A percentile compares a stretch with the other conserved stretches of the same genome.
phyloP scores from a whole-genome alignment of 148 eudicot genomes.

The Silene latifolia region DNA sequence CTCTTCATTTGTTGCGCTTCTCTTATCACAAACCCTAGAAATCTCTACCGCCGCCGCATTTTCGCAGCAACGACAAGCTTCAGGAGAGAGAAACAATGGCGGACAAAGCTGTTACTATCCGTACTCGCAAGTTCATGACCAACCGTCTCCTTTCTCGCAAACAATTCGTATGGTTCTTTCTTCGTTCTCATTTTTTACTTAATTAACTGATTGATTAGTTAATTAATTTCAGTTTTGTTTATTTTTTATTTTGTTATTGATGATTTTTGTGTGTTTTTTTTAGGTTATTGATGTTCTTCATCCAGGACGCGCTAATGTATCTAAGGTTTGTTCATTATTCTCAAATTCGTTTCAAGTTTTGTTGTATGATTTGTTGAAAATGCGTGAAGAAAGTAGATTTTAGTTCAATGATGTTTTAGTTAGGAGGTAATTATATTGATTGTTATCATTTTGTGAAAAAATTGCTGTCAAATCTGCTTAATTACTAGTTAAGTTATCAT shows the following conservation, averaged over 20 bases:
- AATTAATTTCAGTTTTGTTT: not conserved
- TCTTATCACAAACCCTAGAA: not conserved
- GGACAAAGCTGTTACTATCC: conserved; percentile 72
- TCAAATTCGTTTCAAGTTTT: not conserved
- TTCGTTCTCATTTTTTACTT: not conserved
- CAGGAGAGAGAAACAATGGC: conserved; percentile 38
- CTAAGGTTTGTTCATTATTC: conserved; percentile 46
- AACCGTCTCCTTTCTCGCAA: conserved; percentile 80
- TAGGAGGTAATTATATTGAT: not conserved
- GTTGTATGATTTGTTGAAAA: too few species aligned
- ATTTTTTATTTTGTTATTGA: not conserved
- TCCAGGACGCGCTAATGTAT: conserved; percentile 80
- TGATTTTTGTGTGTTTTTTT: not conserved
- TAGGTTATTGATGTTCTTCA: conserved; percentile 83
- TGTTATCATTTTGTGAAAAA: not conserved
- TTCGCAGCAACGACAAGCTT: not conserved
- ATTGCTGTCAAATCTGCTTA: not conserved
- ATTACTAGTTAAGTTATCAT: too few species aligned
- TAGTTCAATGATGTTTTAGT: too few species aligned
- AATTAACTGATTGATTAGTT: not conserved
- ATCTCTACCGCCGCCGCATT: not conserved
- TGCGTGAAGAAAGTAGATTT: not conserved
- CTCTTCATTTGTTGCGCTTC: not conserved
- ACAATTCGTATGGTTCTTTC: conserved; percentile 52
- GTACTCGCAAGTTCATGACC: conserved; percentile 89